Base-by-base conservation (phyloP, 2,329 filamentous ascomycete species). In the Knufia fluminis region DNA sequence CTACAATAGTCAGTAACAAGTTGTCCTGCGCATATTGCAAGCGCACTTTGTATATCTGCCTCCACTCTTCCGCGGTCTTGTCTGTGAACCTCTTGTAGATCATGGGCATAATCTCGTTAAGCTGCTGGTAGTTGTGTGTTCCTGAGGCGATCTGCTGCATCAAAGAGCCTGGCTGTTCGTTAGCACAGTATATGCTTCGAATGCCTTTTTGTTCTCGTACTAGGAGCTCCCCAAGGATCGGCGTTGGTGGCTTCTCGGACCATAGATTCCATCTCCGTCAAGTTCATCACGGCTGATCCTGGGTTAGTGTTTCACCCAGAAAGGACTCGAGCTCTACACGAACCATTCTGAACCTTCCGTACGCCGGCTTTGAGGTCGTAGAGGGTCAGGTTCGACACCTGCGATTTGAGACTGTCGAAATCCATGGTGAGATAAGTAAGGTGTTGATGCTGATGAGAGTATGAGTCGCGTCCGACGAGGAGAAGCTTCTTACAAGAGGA, bases 31-130 rank as follows among this genome's bases (percentile, higher is more conserved):
- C 33, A 8, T 36, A 16, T 31, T 47, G 19, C 23, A 28, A 16
- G 7, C 52, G 50, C 61, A 88, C 85, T 75, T 98, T 98, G 78
- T 98, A 98, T 64, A 98, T 98, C 68, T 98, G 92, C 59, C 92
- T 81, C 92, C 92, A 98, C 71, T 98, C 92, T 66, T 98, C 92
- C 49, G 92, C 91, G 6, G 89, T 79, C 74, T 98, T 98, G 67
- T 98, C 92, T 53, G 92, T 98, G 69, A 98, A 98, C 57, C 92
- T 86, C 64, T 94, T 92, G 74, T 98, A 98, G 64, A 98, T 95
- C 88, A 98, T 92, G 58, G 92, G 92, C 92, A 98, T 98, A 66
- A 98, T 97, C 69, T 98, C 92, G 69, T 97, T 97, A 50, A 98
- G 81, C 46, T 90, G 80, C 80, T 95, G 89, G 67, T 97, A 98